A percentile compares a stretch with the other conserved stretches of the same genome.
These are phyloP conservation scores for Saccharomyces kudriavzevii DNA, from an alignment of 805 yeast species.

Conservation along the genomic window DNA sequence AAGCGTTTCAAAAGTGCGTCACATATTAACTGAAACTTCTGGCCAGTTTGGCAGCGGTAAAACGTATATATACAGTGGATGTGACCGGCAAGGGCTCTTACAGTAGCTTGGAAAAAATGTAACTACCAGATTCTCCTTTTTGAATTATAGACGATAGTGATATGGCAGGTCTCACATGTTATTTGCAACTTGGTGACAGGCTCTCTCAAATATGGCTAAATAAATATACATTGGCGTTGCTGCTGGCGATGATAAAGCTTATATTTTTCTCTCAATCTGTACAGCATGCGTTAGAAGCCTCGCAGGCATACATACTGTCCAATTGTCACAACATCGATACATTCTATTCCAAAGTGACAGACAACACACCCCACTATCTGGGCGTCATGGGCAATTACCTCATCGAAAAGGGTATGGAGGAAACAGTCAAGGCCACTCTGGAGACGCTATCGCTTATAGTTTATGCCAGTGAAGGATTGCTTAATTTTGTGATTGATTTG, in stretches of 20 bases:
- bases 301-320: slow-evolving; percentile 33
- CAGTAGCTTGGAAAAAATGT: not conserved
- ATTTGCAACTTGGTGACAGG: slow-evolving; percentile 44
- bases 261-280: slow-evolving; percentile 47
- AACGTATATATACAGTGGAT: not conserved
- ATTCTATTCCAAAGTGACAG: slow-evolving; percentile 25
- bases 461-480: slow-evolving; percentile 49
- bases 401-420: slow-evolving; percentile 40
- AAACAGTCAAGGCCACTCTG: slow-evolving; percentile 41
- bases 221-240: slow-evolving; percentile 47
- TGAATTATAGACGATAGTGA: not conserved
- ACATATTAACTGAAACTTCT: not conserved
- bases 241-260: slow-evolving; percentile 54
- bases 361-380: slow-evolving; percentile 49
- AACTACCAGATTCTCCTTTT: not conserved
- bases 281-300: slow-evolving; percentile 33
- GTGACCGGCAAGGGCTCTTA: not conserved
- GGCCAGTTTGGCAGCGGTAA: not conserved
- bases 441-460: slow-evolving; percentile 39
- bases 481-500: slow-evolving; percentile 60
- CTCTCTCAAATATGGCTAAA: slow-evolving; percentile 63
- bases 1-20: not conserved
- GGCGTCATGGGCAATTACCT: slow-evolving; percentile 48
- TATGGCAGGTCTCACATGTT: slow-evolving; percentile 15
- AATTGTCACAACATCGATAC: slow-evolving; percentile 44